These are phyloP conservation scores for Medakamo hakoo DNA, from an alignment of 139 green algal species.

Conservation along the genomic window DNA sequence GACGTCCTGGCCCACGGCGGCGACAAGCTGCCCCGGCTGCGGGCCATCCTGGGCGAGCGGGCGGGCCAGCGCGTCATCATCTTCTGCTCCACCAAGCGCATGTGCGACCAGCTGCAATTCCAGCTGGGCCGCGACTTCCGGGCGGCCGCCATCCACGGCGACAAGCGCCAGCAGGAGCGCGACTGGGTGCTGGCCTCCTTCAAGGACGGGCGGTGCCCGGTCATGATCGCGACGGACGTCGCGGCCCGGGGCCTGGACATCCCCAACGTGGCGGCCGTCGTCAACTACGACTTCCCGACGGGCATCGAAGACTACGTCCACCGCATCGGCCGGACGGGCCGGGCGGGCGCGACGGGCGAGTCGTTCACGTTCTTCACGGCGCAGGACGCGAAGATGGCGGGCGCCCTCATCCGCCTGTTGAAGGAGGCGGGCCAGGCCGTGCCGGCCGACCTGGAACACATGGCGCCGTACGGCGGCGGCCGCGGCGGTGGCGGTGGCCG, in stretches of 20 bases:
- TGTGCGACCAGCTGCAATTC: conserved; percentile 69
- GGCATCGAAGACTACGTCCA: conserved; percentile 89
- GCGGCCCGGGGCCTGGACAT: conserved; percentile 78
- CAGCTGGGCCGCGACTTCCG: not conserved
- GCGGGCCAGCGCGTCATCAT: conserved; percentile 50
- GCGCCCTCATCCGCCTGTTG: conserved; percentile 52
- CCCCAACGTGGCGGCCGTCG: conserved; percentile 78
- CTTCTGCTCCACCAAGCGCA: conserved; percentile 86
- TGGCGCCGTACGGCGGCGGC: conserved; percentile 22
- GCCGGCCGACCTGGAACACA: conserved; percentile 24
- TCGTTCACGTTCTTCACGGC: conserved; percentile 75
- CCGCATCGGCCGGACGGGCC: conserved; percentile 59
- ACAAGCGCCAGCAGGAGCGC: conserved; percentile 90
- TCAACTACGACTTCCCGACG: conserved; percentile 80
- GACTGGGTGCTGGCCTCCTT: conserved; percentile 86
- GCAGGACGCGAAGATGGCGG: conserved; percentile 45
- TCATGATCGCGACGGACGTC: conserved; percentile 94
- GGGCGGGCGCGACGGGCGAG: conserved; percentile 34
- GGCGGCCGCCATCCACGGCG: conserved; percentile 74
- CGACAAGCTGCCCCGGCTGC: conserved; percentile 21
- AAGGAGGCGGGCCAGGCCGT: conserved; percentile 53
- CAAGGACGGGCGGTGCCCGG: conserved; percentile 56
- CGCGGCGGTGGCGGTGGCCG: conserved; percentile 13
- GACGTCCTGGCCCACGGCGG: conserved; percentile 46
- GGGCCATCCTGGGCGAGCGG: conserved; percentile 29